Evolutionary conservation across 768 basidiomycete genomes (phyloP).

Genomic region (Agaricus subrufescens): DNA sequence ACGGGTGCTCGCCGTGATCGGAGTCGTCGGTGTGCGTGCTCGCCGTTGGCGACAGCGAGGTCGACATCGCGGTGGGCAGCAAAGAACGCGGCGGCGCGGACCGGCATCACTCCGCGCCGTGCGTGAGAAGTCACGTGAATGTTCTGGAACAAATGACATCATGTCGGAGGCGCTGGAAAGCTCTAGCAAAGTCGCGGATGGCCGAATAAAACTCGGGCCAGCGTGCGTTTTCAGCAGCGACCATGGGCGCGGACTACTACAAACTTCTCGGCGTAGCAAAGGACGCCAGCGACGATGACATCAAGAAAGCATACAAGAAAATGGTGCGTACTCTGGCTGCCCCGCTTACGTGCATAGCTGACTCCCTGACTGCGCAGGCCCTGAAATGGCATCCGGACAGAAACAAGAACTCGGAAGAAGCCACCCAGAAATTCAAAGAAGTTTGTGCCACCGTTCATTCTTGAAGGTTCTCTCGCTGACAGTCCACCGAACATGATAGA

Average conservation of each 20-base stretch:
- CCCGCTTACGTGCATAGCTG: background rate
- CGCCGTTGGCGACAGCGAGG: constrained; percentile 3
- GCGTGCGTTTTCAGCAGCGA: background rate
- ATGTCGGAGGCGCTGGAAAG: constrained; percentile 23
- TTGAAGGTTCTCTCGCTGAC: constrained; percentile 6
- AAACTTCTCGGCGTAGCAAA: constrained; percentile 70
- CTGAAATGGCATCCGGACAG: constrained; percentile 96
- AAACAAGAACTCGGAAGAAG: constrained; percentile 80
- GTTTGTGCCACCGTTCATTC: constrained; percentile 30
- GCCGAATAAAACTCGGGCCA: background rate
- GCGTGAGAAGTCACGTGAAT: background rate
- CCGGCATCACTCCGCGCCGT: background rate
- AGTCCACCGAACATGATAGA: constrained; percentile 32
- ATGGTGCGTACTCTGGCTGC: constrained; percentile 45
- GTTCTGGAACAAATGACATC: constrained; percentile 23
- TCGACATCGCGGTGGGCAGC: background rate
- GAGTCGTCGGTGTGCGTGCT: constrained; percentile 2
- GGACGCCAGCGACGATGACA: constrained; percentile 74
- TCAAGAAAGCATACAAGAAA: constrained; percentile 96
- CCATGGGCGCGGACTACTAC: constrained; percentile 90
- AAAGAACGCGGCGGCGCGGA: background rate
- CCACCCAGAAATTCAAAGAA: constrained; percentile 90
- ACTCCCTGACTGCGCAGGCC: constrained; percentile 38
- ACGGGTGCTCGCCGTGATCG: constrained; percentile 13
- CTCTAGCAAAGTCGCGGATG: constrained; percentile 15